phyloP scores from a whole-genome alignment of 345 rosid species.

The Sonneratia alba region DNA sequence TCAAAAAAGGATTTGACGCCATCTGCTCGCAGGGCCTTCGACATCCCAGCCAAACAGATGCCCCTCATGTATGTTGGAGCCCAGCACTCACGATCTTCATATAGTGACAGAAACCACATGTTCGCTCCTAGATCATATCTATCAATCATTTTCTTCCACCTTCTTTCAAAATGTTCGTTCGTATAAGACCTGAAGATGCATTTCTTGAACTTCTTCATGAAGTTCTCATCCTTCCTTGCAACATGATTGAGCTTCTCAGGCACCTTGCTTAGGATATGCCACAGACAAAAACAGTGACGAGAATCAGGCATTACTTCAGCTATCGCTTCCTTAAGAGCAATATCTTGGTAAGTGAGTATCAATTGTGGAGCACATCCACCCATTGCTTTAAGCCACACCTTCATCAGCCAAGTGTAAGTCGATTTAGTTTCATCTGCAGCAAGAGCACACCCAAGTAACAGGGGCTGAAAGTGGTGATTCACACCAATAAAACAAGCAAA shows the following conservation, averaged over 20 bases:
- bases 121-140: not conserved
- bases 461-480: constrained; percentile 27
- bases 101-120: constrained; percentile 3
- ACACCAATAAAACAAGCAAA: constrained; percentile 26
- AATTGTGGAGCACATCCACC: constrained; percentile 30
- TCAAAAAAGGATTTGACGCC: constrained; percentile 1
- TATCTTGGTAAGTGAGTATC: constrained; percentile 31
- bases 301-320: constrained; percentile 23
- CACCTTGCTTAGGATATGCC: constrained; percentile 34
- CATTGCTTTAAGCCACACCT: constrained; percentile 22
- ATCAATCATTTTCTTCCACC: constrained; percentile 6
- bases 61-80: constrained; percentile 8
- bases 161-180: constrained; percentile 3
- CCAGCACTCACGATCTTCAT: constrained; percentile 3
- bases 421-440: constrained; percentile 27
- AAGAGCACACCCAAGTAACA: constrained; percentile 28
- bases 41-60: constrained; percentile 5
- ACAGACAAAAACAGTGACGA: constrained; percentile 15
- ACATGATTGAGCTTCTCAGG: constrained; percentile 20
- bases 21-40: constrained; percentile 3
- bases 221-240: not conserved
- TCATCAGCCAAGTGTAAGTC: constrained; percentile 27
- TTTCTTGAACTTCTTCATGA: not conserved
- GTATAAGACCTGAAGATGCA: constrained; percentile 5
- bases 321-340: constrained; percentile 25